phyloP scores from a whole-genome alignment of 2,329 filamentous ascomycete species.

The Grosmannia huntii region DNA sequence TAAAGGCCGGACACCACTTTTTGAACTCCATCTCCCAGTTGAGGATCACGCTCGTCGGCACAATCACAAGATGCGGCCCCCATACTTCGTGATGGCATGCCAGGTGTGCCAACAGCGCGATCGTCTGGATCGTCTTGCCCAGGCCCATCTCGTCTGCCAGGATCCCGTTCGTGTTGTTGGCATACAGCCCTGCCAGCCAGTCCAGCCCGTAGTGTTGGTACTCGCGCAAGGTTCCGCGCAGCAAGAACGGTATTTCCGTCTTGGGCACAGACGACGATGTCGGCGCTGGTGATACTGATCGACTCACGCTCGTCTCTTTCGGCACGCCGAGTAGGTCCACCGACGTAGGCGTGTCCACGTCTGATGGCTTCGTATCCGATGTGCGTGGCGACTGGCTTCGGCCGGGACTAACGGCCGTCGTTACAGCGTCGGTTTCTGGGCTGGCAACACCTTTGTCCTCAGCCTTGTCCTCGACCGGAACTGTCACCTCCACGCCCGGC shows the following conservation, averaged over 20 bases:
- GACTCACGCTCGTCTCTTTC: constrained; percentile 19
- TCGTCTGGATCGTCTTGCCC: constrained; percentile 97
- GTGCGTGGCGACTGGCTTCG: constrained; percentile 34
- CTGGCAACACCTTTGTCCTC: constrained; percentile 17
- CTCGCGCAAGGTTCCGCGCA: constrained; percentile 80
- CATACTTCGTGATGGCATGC: constrained; percentile 83
- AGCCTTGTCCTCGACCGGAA: not conserved
- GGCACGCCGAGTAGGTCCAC: constrained; percentile 14
- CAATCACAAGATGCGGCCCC: constrained; percentile 92
- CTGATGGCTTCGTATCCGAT: constrained; percentile 38
- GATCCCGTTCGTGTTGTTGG: constrained; percentile 88
- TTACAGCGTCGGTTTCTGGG: constrained; percentile 30
- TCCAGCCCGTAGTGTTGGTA: constrained; percentile 97
- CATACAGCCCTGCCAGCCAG: constrained; percentile 89
- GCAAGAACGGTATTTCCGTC: constrained; percentile 66
- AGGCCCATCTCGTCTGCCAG: constrained; percentile 97
- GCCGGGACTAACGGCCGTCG: constrained; percentile 29
- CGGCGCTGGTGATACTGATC: constrained; percentile 21
- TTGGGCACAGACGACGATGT: constrained; percentile 28
- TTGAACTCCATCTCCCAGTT: constrained; percentile 99
- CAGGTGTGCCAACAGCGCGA: constrained; percentile 81
- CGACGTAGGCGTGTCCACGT: constrained; percentile 28
- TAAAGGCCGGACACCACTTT: constrained; percentile 96
- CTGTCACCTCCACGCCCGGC: constrained; percentile 16
- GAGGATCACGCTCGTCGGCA: constrained; percentile 95